Evolutionary conservation across 2,329 filamentous ascomycete genomes (phyloP), one percentile per base, ranked within the genome.

Genomic region (Paraphaeosphaeria sporulosa): DNA sequence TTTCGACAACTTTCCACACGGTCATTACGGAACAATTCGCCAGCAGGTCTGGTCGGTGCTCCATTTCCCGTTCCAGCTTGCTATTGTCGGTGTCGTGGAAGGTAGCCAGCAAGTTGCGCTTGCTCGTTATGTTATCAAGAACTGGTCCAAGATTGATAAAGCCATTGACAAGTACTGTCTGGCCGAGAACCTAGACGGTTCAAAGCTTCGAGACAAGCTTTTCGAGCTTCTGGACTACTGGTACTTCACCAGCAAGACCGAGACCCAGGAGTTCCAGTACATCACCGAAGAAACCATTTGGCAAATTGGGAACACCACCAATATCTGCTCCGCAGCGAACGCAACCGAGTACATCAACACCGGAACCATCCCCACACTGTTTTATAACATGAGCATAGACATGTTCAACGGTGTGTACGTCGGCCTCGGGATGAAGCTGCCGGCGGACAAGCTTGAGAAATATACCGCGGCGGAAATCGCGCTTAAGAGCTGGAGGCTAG

Each of bases 11-110:
- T 85, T 80, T 73, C 85, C 74, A 60, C 81, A 73, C 52, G 78
- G 79, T 34, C 78, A 80, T 57, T 83, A 84, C 61, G 83, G 83
- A 40, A 83, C 79, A 32, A 78, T 86, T 48, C 83, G 85, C 4
- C 88, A 90, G 64, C 85, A 88, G 53, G 75, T 87, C 55, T 88
- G 85, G 86, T 81, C 83, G 0, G 58, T 80, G 2, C 71, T 87
- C 0, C 88, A 90, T 74, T 86, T 89, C 60, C 87, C 87, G 0
- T 86, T 90, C 66, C 87, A 90, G 64, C 81, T 89, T 2, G 79
- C 85, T 6, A 82, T 90, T 34, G 84, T 89, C 15, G 82, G 90
- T 7, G 83, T 89, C n/a, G 84, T 89, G 47, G 87, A 89, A 67
- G 88, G 86, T 15, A 80, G 83, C 42, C 86, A 86, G 7, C 86